These are phyloP conservation scores for Ustilago sp. DNA, from an alignment of 1,284 basidiomycete genomes.

Conservation along the genomic window DNA sequence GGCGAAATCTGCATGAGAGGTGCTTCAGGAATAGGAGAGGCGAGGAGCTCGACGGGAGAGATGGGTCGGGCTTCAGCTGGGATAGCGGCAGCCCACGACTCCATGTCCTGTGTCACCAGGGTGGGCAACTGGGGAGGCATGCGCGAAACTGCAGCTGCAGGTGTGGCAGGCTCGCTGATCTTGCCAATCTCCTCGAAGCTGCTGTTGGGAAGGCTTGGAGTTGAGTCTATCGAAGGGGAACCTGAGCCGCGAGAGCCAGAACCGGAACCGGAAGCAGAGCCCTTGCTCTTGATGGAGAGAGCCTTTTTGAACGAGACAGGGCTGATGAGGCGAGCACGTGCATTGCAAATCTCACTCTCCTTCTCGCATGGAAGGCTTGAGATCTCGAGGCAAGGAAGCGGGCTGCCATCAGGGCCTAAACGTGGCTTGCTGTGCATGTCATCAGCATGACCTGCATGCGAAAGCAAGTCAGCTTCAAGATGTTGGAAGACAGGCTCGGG, in stretches of 20 bases:
- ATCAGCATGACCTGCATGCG: conserved; percentile 8
- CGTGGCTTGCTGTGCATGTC: conserved; percentile 9
- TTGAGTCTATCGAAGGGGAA: conserved; percentile 17
- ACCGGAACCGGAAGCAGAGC: conserved; percentile 9
- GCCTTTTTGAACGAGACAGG: conserved; percentile 43
- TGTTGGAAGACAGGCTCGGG: conserved; percentile 40
- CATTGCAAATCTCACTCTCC: conserved; percentile 24
- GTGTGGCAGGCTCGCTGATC: conserved; percentile 10
- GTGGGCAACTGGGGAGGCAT: conserved; percentile 5
- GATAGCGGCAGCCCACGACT: conserved; percentile 29
- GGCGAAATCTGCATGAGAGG: conserved; percentile 25
- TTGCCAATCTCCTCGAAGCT: conserved; percentile 36
- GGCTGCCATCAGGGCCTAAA: conserved; percentile 18
- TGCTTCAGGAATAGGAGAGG: conserved; percentile 2
- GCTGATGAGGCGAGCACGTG: conserved; percentile 34
- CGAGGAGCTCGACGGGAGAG: conserved; percentile 8
- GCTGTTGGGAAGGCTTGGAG: conserved; percentile 32
- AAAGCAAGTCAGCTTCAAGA: conserved; percentile 35
- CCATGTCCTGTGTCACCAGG: conserved; percentile 25
- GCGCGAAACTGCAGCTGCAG: background rate
- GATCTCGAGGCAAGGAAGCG: conserved; percentile 28
- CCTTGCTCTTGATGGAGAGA: conserved; percentile 37
- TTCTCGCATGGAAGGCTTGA: conserved; percentile 42
- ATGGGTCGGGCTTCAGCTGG: conserved; percentile 24
- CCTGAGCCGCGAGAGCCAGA: conserved; percentile 22